Evolutionary conservation across 768 basidiomycete species (phyloP).

Genomic region (Galerina sulciceps): DNA sequence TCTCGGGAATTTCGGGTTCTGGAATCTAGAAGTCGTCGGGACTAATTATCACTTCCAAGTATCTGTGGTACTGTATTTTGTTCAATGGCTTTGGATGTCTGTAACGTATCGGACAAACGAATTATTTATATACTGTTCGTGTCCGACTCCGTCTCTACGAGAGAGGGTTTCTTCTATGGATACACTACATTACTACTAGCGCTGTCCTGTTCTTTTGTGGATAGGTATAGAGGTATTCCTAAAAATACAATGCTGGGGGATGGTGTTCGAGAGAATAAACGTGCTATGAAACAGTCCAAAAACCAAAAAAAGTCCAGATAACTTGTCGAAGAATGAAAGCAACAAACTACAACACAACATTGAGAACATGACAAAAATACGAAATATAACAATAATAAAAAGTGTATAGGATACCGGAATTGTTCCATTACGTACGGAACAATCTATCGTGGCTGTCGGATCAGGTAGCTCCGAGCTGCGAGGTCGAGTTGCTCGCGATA

Average conservation of each 20-base stretch:
- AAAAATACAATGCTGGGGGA: constrained; percentile 6
- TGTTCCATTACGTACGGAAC: too few relatives aligned
- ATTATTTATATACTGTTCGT: not conserved
- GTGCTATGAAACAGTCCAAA: not conserved
- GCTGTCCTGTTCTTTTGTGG: not conserved
- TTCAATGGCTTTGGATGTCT: too few relatives aligned
- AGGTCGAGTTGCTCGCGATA: too few relatives aligned
- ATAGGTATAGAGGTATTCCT: not conserved
- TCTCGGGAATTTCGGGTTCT: too few relatives aligned
- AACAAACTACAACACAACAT: not conserved
- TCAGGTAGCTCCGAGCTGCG: too few relatives aligned
- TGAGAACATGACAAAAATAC: not conserved
- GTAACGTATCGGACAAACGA: too few relatives aligned
- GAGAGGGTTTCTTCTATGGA: not conserved
- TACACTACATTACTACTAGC: not conserved
- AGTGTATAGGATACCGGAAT: not conserved
- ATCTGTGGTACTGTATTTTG: too few relatives aligned
- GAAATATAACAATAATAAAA: not conserved
- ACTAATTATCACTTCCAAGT: too few relatives aligned
- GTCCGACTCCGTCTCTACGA: not conserved
- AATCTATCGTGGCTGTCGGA: too few relatives aligned
- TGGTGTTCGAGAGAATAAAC: not conserved
- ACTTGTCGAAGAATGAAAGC: not conserved
- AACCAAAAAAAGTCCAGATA: not conserved
- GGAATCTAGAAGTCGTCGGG: too few relatives aligned